Evolutionary conservation across 805 yeast species (phyloP), one percentile per base, ranked within the genome.

Genomic region (Myxozyma geophila): DNA sequence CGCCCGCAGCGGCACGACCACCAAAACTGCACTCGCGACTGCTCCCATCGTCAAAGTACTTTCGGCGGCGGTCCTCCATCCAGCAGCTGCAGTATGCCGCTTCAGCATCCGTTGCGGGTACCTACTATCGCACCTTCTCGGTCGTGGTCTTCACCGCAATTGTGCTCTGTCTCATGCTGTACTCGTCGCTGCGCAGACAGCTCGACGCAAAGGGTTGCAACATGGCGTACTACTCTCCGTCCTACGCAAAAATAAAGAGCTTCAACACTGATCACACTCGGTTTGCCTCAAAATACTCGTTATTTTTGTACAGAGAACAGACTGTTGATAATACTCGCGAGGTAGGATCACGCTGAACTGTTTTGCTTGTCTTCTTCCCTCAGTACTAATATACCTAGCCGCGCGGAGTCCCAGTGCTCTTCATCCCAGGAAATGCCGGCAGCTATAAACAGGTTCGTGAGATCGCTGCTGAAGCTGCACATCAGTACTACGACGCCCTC

Each of bases 371-470:
- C 9, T 19, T 17, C n/a, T 19, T 17, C 15, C 28, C n/a, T 33
- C 13, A 9, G 28, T 37, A 37, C 54, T 51, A 12, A 39, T 35
- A 7, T 44, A 33, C 46, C 3, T 73, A 81, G 3, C 93, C 96
- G 0, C 73, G 72, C 59, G 98, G 98, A 0, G 82, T 89, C 1
- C 99, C 99, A 0, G 92, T 91, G 1, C 78, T 95, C 15, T 95
- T 95, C 75, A 88, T 95, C 47, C 99, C 98, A 0, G 99, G 99
- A 0, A 95, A 95, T 73, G 99, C 98, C 0, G 99, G 99, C 0
- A 87, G 95, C 60, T 92, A 85, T 74, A 84, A 85, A 68, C 99
- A 95, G 75, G 96, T 85, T 9, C 80, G 98, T 57, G 90, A 97
- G 0, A 83, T 93, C 17, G 98, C 98, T 0, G 86, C 98, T 0